Conservation (phyloP, 805 yeast species). For the Saccharomycopsis sp. region DNA sequence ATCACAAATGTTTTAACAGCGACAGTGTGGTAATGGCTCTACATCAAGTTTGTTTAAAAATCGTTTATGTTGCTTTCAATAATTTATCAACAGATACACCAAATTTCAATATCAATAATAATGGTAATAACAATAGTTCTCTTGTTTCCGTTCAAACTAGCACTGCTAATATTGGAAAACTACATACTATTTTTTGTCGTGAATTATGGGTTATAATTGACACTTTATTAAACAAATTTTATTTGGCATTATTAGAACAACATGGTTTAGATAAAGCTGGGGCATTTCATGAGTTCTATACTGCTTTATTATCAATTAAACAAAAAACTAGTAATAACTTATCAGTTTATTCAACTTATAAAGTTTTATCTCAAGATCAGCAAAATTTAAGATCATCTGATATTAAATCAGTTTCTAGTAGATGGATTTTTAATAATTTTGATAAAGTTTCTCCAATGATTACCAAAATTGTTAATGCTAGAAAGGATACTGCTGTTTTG, state of each 20-base stretch:
- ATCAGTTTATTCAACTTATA: not conserved
- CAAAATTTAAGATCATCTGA: not conserved
- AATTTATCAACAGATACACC: not conserved
- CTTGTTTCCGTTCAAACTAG: too few relatives aligned
- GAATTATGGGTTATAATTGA: not conserved
- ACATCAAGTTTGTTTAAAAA: not conserved
- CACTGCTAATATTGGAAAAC: too few relatives aligned
- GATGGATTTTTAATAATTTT: conserved; percentile 4
- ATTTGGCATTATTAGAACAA: not conserved
- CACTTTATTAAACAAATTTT: not conserved
- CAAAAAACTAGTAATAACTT: not conserved
- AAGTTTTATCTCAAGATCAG: not conserved
- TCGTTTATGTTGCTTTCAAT: not conserved
- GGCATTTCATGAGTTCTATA: not conserved
- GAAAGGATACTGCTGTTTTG: not conserved
- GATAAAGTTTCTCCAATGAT: not conserved
- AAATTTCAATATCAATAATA: not conserved
- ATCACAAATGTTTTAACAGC: too few relatives aligned
- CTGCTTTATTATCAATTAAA: not conserved
- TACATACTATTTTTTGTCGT: too few relatives aligned
- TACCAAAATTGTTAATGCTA: not conserved
- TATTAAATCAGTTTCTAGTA: not conserved
- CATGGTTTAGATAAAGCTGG: not conserved
- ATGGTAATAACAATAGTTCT: not conserved
- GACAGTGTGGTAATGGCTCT: too few relatives aligned